These are phyloP conservation scores for Blastobotrys robertii DNA, from an alignment of 805 yeast genomes.

Conservation along the genomic window DNA sequence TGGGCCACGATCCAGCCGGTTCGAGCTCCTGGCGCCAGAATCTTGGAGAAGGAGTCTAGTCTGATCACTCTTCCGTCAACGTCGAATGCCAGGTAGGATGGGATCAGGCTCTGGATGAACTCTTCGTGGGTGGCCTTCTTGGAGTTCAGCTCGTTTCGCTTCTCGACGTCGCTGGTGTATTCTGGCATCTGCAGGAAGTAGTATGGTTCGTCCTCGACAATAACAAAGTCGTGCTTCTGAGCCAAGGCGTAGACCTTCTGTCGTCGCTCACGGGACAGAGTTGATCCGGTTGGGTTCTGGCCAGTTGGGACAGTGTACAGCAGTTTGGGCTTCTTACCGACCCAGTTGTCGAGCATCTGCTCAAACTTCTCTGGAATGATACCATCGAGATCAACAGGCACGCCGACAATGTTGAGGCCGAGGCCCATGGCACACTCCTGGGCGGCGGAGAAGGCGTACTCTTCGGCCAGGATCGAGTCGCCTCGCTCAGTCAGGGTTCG, in stretches of 20 bases:
- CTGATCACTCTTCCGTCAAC: conserved; percentile 84
- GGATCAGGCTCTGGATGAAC: conserved; percentile 57
- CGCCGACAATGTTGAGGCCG: conserved; percentile 60
- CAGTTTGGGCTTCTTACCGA: conserved; percentile 63
- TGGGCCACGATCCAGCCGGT: conserved; percentile 86
- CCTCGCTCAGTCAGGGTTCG: conserved; percentile 71
- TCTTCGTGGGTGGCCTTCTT: conserved; percentile 41
- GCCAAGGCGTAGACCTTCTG: conserved; percentile 64
- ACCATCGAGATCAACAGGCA: conserved; percentile 72
- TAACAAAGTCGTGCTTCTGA: conserved; percentile 73
- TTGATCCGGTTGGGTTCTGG: conserved; percentile 96
- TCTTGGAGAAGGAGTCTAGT: conserved; percentile 84
- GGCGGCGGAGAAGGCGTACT: conserved; percentile 74
- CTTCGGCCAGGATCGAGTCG: conserved; percentile 77
- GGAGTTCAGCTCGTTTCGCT: conserved; percentile 13
- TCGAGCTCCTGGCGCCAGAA: conserved; percentile 84
- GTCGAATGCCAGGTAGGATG: conserved; percentile 68
- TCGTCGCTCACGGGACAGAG: conserved; percentile 70
- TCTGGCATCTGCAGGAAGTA: conserved; percentile 89
- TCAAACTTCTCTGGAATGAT: conserved; percentile 64
- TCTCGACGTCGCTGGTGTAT: conserved; percentile 40
- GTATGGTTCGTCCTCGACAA: conserved; percentile 96
- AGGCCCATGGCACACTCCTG: conserved; percentile 70
- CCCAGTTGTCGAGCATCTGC: conserved; percentile 57
- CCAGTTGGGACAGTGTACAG: conserved; percentile 92